A percentile compares a stretch with the other conserved stretches of the same genome.
Evolutionary conservation across 768 basidiomycete genomes (phyloP).

Genomic region (Baorangia bicolor): DNA sequence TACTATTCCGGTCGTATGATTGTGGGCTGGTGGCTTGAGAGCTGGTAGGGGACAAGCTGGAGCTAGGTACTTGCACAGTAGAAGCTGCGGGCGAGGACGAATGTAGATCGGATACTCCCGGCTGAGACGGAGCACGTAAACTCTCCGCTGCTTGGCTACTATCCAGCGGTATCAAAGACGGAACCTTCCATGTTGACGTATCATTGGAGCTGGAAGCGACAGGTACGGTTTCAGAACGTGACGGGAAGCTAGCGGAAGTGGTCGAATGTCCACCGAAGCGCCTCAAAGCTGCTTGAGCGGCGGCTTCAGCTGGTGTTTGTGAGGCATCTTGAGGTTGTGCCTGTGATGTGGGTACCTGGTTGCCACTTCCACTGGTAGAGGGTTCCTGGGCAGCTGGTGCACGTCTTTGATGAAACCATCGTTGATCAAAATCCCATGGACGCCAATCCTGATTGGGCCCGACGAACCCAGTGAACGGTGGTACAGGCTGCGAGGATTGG

Average conservation of each 20-base stretch:
- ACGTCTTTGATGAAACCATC: conserved; percentile 25
- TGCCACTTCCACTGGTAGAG: neutral
- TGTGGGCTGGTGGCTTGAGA: neutral
- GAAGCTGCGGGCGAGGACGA: conserved; percentile 5
- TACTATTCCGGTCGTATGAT: conserved; percentile 38
- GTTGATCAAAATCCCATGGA: conserved; percentile 51
- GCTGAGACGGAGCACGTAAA: neutral
- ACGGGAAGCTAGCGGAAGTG: conserved; percentile 9
- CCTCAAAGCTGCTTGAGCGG: conserved; percentile 66
- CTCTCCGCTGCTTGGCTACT: neutral
- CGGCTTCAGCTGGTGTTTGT: conserved; percentile 49
- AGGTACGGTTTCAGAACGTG: conserved; percentile 7
- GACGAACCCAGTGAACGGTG: conserved; percentile 59
- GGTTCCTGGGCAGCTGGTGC: conserved; percentile 8
- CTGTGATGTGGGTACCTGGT: conserved; percentile 6
- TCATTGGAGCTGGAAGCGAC: conserved; percentile 8
- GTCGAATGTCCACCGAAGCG: conserved; percentile 34
- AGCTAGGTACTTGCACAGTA: neutral
- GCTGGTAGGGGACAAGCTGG: neutral
- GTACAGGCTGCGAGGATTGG: conserved; percentile 41
- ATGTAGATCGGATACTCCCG: conserved; percentile 4
- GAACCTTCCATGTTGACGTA: conserved; percentile 22
- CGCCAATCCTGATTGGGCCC: conserved; percentile 68
- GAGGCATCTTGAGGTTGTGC: conserved; percentile 7
- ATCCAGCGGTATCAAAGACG: conserved; percentile 28